Evolutionary conservation across 331 rosid genomes (phyloP).

Genomic region (Arachis monticola): DNA sequence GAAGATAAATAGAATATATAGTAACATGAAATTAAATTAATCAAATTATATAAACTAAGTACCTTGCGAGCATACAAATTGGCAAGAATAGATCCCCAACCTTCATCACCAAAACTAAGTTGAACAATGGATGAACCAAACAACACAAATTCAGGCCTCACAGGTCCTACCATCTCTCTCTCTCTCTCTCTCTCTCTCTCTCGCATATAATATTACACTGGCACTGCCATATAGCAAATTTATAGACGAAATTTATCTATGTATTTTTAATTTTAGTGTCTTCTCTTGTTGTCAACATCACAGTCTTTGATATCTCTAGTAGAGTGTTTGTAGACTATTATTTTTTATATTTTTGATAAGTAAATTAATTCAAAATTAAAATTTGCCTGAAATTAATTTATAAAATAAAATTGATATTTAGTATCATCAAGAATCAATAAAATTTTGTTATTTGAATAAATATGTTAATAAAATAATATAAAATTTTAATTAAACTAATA

Average conservation of each 20-base stretch:
- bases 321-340: no score
- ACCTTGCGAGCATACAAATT: constrained; percentile 59
- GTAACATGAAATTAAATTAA: background rate
- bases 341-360: no score
- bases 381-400: no score
- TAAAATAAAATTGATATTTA: no score
- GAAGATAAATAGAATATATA: background rate
- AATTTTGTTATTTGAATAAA: no score
- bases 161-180: constrained; percentile 69
- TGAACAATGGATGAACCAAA: constrained; percentile 91
- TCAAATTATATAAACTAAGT: background rate
- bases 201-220: background rate
- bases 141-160: constrained; percentile 82
- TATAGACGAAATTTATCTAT: constrained; percentile 13
- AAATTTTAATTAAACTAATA: no score
- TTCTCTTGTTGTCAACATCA: background rate
- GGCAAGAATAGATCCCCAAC: constrained; percentile 85
- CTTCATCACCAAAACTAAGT: constrained; percentile 57
- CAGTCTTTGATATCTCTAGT: no score
- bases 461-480: no score
- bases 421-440: no score
- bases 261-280: background rate
- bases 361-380: no score
- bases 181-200: constrained; percentile 26
- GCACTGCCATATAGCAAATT: background rate